Conservation (phyloP, 352 stramenopile genomes). For the Phytophthora sp. region DNA sequence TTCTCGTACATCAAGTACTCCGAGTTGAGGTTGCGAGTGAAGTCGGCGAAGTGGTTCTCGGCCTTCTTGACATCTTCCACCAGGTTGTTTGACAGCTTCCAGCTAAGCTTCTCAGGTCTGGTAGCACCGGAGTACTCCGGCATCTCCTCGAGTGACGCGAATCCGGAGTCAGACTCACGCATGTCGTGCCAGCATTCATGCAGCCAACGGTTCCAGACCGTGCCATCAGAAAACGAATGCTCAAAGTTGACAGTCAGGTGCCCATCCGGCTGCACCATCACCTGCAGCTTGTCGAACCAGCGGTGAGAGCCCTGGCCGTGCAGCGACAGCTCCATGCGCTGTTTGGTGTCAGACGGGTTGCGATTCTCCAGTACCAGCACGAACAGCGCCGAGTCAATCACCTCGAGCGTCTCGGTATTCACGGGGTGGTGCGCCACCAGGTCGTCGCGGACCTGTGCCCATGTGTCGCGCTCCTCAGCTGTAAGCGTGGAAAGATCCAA, state of each 20-base stretch:
- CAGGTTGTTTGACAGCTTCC: conserved; percentile 82
- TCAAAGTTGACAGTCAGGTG: conserved; percentile 94
- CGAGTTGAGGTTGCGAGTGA: conserved; percentile 72
- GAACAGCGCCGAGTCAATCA: conserved; percentile 92
- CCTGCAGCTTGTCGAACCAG: conserved; percentile 95
- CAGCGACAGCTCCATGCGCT: conserved; percentile 84
- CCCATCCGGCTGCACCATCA: conserved; percentile 86
- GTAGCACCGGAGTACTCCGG: conserved; percentile 53
- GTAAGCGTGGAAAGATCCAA: conserved; percentile 82
- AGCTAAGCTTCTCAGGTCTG: conserved; percentile 63
- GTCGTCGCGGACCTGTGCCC: conserved; percentile 78
- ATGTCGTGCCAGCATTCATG: conserved; percentile 93
- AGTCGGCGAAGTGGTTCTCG: conserved; percentile 67
- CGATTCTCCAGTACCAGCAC: conserved; percentile 89
- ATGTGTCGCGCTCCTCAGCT: conserved; percentile 85
- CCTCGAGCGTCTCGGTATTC: conserved; percentile 72
- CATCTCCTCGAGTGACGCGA: conserved; percentile 66
- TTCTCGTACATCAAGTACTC: conserved; percentile 87
- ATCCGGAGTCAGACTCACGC: conserved; percentile 77
- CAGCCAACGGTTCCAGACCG: conserved; percentile 93
- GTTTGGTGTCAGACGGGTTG: conserved; percentile 63
- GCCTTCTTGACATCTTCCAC: conserved; percentile 79
- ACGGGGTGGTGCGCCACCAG: conserved; percentile 69
- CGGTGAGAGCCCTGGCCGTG: conserved; percentile 83
- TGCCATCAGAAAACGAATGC: conserved; percentile 94